Percentiles rank a stretch among this genome's conserved stretches.
These are phyloP conservation scores for Cladosporium colombiae DNA, from an alignment of 2,329 filamentous ascomycete genomes.

Conservation along the genomic window DNA sequence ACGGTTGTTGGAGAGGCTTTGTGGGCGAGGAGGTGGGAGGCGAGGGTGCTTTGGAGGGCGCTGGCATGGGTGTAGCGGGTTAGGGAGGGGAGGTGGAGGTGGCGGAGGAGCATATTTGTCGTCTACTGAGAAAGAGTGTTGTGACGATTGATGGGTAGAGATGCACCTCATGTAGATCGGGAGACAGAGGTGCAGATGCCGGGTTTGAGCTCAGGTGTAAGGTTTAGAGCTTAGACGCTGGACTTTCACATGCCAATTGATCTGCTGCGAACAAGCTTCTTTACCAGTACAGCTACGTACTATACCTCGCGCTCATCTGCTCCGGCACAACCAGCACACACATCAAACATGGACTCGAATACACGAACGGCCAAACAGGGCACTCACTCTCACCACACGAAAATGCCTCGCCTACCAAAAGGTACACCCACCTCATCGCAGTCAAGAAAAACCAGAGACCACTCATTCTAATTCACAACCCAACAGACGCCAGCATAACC, in stretches of 20 bases:
- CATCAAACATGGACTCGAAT: not conserved
- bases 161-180: not conserved
- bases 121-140: not conserved
- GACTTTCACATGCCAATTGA: slow-evolving; percentile 20
- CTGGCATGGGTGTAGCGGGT: slow-evolving; percentile 58
- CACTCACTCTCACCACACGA: slow-evolving; percentile 17
- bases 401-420: slow-evolving; percentile 29
- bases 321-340: not conserved
- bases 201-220: slow-evolving; percentile 8
- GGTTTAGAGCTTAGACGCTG: slow-evolving; percentile 8
- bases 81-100: slow-evolving; percentile 59
- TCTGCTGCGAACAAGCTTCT: not conserved
- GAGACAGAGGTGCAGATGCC: not conserved
- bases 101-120: slow-evolving; percentile 55
- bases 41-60: slow-evolving; percentile 58
- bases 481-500: slow-evolving; percentile 49
- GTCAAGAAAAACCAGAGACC: not conserved
- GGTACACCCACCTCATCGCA: slow-evolving; percentile 15
- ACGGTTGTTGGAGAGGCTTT: slow-evolving; percentile 51
- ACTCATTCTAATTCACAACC: not conserved
- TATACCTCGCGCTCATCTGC: not conserved
- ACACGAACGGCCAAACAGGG: not conserved
- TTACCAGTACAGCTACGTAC: not conserved
- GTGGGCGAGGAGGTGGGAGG: slow-evolving; percentile 59
- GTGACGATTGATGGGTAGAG: not conserved